phyloP scores from a whole-genome alignment of 305 asterid species.

The Fraxinus baroniana region DNA sequence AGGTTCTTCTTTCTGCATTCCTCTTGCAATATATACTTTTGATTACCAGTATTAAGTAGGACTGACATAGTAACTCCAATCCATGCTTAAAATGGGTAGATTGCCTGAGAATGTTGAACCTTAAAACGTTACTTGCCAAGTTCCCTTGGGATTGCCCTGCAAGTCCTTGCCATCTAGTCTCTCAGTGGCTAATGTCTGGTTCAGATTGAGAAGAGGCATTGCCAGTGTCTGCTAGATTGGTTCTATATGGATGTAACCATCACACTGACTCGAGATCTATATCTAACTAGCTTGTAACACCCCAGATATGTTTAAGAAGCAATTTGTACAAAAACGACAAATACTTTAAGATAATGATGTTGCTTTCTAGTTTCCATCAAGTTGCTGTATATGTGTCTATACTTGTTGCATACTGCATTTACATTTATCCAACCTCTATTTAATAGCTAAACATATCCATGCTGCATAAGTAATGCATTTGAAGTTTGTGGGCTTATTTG shows the following conservation, averaged over 20 bases:
- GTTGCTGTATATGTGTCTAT: conserved; percentile 11
- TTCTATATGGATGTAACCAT: not conserved
- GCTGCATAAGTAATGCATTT: not conserved
- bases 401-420: not conserved
- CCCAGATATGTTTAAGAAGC: conserved; percentile 5
- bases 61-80: not conserved
- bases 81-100: conserved; percentile 3
- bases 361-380: conserved; percentile 3
- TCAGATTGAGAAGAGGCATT: conserved; percentile 12
- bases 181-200: not conserved
- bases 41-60: conserved; percentile 21
- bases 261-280: not conserved
- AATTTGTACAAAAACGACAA: not conserved
- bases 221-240: not conserved
- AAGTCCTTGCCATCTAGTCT: not conserved
- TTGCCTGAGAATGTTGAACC: not conserved
- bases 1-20: conserved; percentile 34
- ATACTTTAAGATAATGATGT: not conserved
- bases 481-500: not conserved
- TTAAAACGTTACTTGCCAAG: not conserved
- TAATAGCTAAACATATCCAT: not conserved
- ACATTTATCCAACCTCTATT: not conserved
- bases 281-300: conserved; percentile 2
- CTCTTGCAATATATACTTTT: not conserved
- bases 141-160: conserved; percentile 8